phyloP scores from a whole-genome alignment of 768 basidiomycete genomes.

The Coprinopsis strossmayeri region DNA sequence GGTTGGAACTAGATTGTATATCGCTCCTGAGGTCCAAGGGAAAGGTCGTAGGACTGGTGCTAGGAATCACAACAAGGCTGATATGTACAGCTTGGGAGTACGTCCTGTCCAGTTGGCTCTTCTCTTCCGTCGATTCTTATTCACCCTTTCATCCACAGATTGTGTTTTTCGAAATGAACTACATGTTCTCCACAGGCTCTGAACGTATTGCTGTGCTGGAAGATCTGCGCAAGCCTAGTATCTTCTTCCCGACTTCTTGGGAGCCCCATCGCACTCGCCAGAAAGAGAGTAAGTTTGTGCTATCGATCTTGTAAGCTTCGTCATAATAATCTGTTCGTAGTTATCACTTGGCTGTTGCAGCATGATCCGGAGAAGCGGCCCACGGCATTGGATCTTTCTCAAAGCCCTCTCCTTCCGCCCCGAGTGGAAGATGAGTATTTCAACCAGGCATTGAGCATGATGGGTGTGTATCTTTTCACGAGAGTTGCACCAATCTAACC shows the following conservation, averaged over 20 bases:
- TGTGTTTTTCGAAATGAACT: constrained; percentile 98
- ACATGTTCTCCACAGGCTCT: constrained; percentile 69
- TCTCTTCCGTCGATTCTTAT: not conserved
- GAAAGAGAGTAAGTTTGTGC: constrained; percentile 52
- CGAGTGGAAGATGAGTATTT: constrained; percentile 82
- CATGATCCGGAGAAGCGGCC: constrained; percentile 79
- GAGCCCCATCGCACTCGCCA: constrained; percentile 52
- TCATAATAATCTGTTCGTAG: constrained; percentile 25
- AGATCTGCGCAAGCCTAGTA: constrained; percentile 62
- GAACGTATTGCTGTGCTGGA: constrained; percentile 84
- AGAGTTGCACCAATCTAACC: not conserved
- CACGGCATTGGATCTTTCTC: constrained; percentile 75
- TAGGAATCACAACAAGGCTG: constrained; percentile 82
- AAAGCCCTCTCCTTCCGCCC: constrained; percentile 70
- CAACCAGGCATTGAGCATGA: constrained; percentile 68
- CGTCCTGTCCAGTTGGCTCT: constrained; percentile 19
- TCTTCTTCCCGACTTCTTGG: constrained; percentile 79
- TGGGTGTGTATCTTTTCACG: constrained; percentile 43
- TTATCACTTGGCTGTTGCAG: constrained; percentile 74
- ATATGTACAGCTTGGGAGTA: constrained; percentile 92
- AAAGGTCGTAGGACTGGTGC: constrained; percentile 34
- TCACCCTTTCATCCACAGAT: constrained; percentile 39
- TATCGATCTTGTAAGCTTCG: not conserved
- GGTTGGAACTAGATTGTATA: constrained; percentile 88
- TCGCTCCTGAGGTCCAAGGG: constrained; percentile 83